Conservation (phyloP, 768 basidiomycete genomes). For the Coprinopsis marcescibilis region DNA sequence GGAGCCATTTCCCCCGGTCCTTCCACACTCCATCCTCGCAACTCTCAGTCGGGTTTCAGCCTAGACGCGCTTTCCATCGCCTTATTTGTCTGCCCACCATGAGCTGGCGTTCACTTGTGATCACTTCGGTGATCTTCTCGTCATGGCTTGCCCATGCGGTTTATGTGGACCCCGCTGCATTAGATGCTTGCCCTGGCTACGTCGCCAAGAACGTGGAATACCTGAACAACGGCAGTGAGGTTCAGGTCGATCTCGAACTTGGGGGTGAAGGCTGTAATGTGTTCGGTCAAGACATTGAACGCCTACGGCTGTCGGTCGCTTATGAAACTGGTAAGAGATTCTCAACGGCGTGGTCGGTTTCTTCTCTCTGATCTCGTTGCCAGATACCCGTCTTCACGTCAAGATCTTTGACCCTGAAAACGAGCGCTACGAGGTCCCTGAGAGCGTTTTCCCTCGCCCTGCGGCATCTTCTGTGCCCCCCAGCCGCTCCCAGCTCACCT, state of each 20-base stretch:
- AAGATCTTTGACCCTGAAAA: constrained; percentile 51
- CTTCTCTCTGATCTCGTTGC: not conserved
- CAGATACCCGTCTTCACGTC: constrained; percentile 55
- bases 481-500: constrained; percentile 39
- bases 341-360: not conserved
- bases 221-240: constrained; percentile 32
- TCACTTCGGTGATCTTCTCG: too few species aligned
- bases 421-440: constrained; percentile 59
- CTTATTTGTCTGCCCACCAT: not conserved
- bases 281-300: constrained; percentile 49
- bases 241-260: constrained; percentile 49
- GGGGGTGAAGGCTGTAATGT: constrained; percentile 44
- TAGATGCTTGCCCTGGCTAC: constrained; percentile 62
- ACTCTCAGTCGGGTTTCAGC: too few species aligned
- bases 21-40: too few species aligned
- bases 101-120: too few species aligned
- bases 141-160: not conserved
- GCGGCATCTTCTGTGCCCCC: constrained; percentile 23
- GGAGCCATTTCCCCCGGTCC: too few species aligned
- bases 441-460: constrained; percentile 54
- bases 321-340: constrained; percentile 48
- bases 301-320: constrained; percentile 43
- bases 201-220: constrained; percentile 39
- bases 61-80: too few species aligned
- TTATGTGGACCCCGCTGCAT: constrained; percentile 26